phyloP scores from a whole-genome alignment of 345 rosid genomes.

The Corchorus capsularis region DNA sequence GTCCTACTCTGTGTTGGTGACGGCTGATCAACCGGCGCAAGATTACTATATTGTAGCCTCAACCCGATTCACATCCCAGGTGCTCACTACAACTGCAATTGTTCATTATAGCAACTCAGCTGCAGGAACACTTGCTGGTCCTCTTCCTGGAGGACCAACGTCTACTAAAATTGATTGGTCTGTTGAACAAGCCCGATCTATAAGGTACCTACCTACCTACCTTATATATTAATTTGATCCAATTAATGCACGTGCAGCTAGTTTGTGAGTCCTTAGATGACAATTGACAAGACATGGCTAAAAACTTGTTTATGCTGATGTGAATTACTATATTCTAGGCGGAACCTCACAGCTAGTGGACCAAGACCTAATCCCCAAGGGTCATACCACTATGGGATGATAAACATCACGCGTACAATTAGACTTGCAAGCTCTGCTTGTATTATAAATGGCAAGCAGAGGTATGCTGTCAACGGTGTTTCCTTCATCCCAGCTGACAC shows the following conservation, averaged over 20 bases:
- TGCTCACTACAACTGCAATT: conserved; percentile 57
- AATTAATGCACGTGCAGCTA: too few relatives aligned
- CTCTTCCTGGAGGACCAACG: conserved; percentile 67
- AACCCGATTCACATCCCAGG: conserved; percentile 59
- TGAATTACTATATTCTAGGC: conserved; percentile 49
- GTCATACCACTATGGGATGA: conserved; percentile 87
- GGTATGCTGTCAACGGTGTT: conserved; percentile 79
- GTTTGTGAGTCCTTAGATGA: neutral
- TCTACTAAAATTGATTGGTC: conserved; percentile 79
- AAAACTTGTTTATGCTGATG: neutral
- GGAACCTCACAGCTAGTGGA: conserved; percentile 78
- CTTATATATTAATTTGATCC: too few relatives aligned
- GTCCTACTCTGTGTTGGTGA: conserved; percentile 67
- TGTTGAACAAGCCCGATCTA: conserved; percentile 64
- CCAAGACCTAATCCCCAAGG: conserved; percentile 92
- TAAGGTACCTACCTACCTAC: conserved; percentile 52
- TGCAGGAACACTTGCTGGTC: conserved; percentile 48
- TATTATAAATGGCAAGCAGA: conserved; percentile 69
- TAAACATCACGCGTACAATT: conserved; percentile 62
- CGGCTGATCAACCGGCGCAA: conserved; percentile 64
- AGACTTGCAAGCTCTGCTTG: conserved; percentile 71
- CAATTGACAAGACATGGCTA: too few relatives aligned
- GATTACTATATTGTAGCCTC: conserved; percentile 73
- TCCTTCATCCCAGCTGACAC: conserved; percentile 81
- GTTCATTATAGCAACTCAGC: conserved; percentile 72